These are phyloP conservation scores for Lactifluus echinatus DNA, from an alignment of 768 basidiomycete genomes.

Conservation along the genomic window DNA sequence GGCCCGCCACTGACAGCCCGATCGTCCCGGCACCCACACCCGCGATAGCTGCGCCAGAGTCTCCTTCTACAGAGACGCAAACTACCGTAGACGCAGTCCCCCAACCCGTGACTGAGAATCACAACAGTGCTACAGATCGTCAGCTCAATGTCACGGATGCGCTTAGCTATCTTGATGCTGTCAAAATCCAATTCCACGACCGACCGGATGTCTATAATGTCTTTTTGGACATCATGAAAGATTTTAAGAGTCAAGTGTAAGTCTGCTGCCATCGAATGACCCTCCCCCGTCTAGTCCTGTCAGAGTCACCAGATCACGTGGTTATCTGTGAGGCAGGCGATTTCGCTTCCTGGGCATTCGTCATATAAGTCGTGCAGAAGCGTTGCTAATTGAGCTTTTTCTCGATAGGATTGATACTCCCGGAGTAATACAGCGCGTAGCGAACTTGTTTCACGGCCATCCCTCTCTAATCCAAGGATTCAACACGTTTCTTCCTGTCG, in stretches of 20 bases:
- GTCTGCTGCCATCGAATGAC: slow-evolving; percentile 19
- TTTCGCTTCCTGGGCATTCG: neutral
- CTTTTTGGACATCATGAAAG: slow-evolving; percentile 66
- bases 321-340: neutral
- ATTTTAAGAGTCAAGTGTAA: slow-evolving; percentile 58
- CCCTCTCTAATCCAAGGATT: slow-evolving; percentile 92
- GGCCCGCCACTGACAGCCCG: neutral
- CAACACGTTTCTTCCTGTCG: slow-evolving; percentile 93
- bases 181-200: slow-evolving; percentile 51
- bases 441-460: slow-evolving; percentile 85
- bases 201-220: slow-evolving; percentile 56
- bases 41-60: neutral
- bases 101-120: slow-evolving; percentile 6
- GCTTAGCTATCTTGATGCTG: slow-evolving; percentile 53
- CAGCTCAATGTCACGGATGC: slow-evolving; percentile 57
- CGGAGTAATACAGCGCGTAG: slow-evolving; percentile 93
- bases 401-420: slow-evolving; percentile 85
- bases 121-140: slow-evolving; percentile 26
- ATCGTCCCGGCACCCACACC: neutral
- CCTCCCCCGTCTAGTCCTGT: neutral
- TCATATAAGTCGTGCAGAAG: neutral
- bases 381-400: neutral
- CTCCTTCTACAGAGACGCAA: neutral
- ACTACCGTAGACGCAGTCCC: neutral
- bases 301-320: neutral